These are phyloP conservation scores for Chaetomidium leptoderma DNA, from an alignment of 495 filamentous ascomycete species.

Conservation along the genomic window DNA sequence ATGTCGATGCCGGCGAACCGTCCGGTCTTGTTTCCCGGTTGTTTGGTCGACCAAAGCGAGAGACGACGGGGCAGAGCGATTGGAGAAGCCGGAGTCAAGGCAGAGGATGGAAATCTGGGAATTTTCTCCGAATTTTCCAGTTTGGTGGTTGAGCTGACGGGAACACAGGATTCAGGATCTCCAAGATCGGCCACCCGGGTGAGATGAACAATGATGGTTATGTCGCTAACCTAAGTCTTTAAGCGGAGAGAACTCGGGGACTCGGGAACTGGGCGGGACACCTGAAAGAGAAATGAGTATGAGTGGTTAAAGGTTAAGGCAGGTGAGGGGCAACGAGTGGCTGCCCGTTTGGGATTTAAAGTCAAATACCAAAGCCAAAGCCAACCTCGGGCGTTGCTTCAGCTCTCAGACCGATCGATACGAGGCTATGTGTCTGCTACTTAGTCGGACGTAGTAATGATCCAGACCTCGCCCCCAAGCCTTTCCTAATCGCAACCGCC, in stretches of 20 bases:
- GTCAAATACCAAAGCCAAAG: neutral
- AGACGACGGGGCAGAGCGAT: too few species aligned
- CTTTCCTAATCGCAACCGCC: too few species aligned
- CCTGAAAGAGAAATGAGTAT: neutral
- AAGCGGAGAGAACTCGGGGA: neutral
- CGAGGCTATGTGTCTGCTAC: too few species aligned
- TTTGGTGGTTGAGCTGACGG: neutral
- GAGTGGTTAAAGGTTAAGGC: neutral
- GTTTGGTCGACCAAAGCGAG: neutral
- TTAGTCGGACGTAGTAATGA: too few species aligned
- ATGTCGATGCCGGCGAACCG: neutral
- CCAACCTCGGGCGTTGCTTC: neutral
- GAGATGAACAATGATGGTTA: neutral
- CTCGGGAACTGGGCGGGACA: neutral
- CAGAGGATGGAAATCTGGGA: neutral
- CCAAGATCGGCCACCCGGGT: neutral
- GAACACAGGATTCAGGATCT: too few species aligned
- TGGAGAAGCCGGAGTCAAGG: neutral
- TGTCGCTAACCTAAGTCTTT: neutral
- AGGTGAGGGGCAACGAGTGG: neutral
- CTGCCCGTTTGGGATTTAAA: neutral
- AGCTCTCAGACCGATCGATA: too few species aligned
- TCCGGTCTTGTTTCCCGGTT: neutral
- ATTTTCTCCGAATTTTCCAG: neutral
- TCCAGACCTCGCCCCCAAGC: too few species aligned